Conservation (phyloP, 495 filamentous ascomycete genomes). For the Aspergillus carlsbadensis region DNA sequence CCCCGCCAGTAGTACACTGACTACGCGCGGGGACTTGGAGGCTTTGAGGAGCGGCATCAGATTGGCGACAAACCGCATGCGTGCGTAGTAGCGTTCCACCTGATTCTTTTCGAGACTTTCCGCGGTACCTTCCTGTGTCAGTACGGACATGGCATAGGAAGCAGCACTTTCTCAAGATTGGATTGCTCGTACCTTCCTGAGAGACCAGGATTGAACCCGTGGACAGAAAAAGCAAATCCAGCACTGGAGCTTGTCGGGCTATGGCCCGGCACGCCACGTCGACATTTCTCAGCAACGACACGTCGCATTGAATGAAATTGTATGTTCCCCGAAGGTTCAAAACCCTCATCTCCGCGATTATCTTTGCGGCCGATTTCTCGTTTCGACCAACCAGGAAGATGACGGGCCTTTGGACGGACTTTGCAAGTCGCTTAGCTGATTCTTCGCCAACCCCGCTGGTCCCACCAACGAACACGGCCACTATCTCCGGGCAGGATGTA, state of each 20-base stretch:
- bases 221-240: slow-evolving; percentile 61
- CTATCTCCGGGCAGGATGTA: slow-evolving; percentile 37
- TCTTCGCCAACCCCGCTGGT: slow-evolving; percentile 62
- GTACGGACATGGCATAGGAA: not conserved
- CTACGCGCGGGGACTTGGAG: slow-evolving; percentile 52
- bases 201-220: slow-evolving; percentile 17
- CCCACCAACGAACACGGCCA: slow-evolving; percentile 60
- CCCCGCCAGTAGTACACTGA: slow-evolving; percentile 52
- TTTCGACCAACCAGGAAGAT: slow-evolving; percentile 49
- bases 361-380: slow-evolving; percentile 40
- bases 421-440: slow-evolving; percentile 53
- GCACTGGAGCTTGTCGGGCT: slow-evolving; percentile 46
- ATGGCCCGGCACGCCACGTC: slow-evolving; percentile 61
- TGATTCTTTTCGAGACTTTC: slow-evolving; percentile 58
- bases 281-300: slow-evolving; percentile 57
- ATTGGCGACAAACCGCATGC: slow-evolving; percentile 61
- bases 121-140: slow-evolving; percentile 42
- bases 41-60: slow-evolving; percentile 58
- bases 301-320: slow-evolving; percentile 57
- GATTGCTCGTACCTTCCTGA: slow-evolving; percentile 18
- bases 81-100: slow-evolving; percentile 59
- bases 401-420: slow-evolving; percentile 38
- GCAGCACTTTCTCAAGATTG: no score
- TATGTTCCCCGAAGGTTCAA: slow-evolving; percentile 34
- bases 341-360: slow-evolving; percentile 36